Percentiles rank a stretch among this genome's conserved stretches.
Conservation (phyloP, 768 basidiomycete species). For the Hypsizygus marmoreus region DNA sequence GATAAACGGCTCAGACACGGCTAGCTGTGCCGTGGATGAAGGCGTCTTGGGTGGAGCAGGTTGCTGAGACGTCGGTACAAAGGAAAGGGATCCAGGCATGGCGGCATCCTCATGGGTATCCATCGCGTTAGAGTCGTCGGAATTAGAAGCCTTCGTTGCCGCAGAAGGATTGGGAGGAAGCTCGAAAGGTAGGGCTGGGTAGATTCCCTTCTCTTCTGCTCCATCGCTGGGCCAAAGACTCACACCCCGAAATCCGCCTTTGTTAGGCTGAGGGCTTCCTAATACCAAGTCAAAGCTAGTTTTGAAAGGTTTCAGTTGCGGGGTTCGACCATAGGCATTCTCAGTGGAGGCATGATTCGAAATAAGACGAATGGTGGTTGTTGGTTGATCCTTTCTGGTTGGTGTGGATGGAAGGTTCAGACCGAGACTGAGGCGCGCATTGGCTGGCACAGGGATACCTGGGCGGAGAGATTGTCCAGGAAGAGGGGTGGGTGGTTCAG, state of each 20-base stretch:
- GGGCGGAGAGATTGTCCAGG: constrained; percentile 61
- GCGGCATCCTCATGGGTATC: constrained; percentile 27
- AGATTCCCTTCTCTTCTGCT: constrained; percentile 29
- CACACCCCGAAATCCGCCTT: constrained; percentile 19
- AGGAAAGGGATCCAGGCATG: constrained; percentile 35
- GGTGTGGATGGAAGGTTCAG: constrained; percentile 44
- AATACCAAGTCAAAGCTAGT: constrained; percentile 71
- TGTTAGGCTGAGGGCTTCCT: constrained; percentile 46
- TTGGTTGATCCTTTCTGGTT: constrained; percentile 39
- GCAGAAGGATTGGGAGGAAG: constrained; percentile 21
- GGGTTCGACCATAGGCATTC: constrained; percentile 43
- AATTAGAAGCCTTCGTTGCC: constrained; percentile 1
- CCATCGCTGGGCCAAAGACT: constrained; percentile 34
- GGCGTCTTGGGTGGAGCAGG: constrained; percentile 14
- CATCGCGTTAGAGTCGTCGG: too few relatives aligned
- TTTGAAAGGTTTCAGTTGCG: constrained; percentile 63
- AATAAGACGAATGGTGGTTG: constrained; percentile 55
- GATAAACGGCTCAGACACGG: constrained; percentile 53
- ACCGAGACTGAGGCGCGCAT: constrained; percentile 64
- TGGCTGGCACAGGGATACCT: constrained; percentile 60
- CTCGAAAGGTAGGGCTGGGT: constrained; percentile 40
- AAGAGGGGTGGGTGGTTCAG: constrained; percentile 46
- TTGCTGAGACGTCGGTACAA: constrained; percentile 3
- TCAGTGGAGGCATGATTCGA: constrained; percentile 31
- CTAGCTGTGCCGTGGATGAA: constrained; percentile 22